Evolutionary conservation across 441 rosid species (phyloP).

Genomic region (Oxalis stricta): DNA sequence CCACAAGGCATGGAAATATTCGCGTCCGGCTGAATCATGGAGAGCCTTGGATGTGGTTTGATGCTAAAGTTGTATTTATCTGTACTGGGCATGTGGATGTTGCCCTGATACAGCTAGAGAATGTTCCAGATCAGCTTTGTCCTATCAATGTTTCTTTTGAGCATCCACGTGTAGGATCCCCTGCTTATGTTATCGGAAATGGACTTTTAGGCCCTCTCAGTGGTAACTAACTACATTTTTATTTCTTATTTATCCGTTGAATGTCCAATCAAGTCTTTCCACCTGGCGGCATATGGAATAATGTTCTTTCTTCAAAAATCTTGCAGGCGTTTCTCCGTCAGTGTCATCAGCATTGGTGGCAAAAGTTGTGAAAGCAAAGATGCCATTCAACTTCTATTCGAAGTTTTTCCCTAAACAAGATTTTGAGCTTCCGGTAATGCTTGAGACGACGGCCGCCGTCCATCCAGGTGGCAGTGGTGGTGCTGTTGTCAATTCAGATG

Average conservation of each 20-base stretch:
- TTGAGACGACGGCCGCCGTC: conserved; percentile 93
- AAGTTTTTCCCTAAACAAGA: conserved; percentile 14
- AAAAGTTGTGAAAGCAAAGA: conserved; percentile 58
- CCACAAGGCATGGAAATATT: conserved; percentile 29
- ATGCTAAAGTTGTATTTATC: conserved; percentile 59
- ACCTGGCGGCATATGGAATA: no score
- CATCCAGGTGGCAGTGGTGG: conserved; percentile 97
- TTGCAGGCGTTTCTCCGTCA: conserved; percentile 65
- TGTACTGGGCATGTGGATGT: conserved; percentile 78
- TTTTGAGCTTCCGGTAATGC: conserved; percentile 57
- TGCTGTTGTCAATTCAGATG: conserved; percentile 68
- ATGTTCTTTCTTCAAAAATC: no score
- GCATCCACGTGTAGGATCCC: conserved; percentile 55
- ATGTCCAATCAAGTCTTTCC: neutral
- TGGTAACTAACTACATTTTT: conserved; percentile 42
- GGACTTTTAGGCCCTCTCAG: conserved; percentile 89
- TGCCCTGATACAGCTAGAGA: conserved; percentile 68
- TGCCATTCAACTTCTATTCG: conserved; percentile 18
- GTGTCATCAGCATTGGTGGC: conserved; percentile 74
- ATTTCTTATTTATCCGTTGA: neutral
- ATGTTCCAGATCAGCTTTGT: conserved; percentile 43
- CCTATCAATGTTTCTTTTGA: conserved; percentile 36
- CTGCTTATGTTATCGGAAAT: conserved; percentile 75
- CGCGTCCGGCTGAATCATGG: conserved; percentile 59
- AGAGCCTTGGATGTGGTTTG: conserved; percentile 70